These are phyloP conservation scores for Hortaea sp. DNA, from an alignment of 2,329 filamentous ascomycete species.

Conservation along the genomic window DNA sequence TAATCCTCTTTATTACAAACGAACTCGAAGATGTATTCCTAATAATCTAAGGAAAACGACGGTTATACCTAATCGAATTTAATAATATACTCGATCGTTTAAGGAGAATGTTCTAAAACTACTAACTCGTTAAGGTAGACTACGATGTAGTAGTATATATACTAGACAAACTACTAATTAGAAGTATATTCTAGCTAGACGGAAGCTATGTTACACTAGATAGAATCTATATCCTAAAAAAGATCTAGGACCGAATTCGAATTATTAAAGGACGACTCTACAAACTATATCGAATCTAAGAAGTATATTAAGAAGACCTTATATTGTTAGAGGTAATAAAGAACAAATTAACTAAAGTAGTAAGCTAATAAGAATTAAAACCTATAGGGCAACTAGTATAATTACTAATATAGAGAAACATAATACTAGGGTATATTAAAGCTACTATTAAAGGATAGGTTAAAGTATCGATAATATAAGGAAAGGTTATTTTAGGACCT, in stretches of 20 bases:
- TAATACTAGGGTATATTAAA: background rate
- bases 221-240: constrained; percentile 1
- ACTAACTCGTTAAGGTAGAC: constrained; percentile 1
- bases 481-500: too few species aligned
- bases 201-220: constrained; percentile 4
- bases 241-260: constrained; percentile 1
- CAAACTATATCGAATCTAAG: constrained; percentile 1
- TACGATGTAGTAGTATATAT: constrained; percentile 1
- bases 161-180: constrained; percentile 2
- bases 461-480: too few species aligned
- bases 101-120: constrained; percentile 5
- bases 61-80: constrained; percentile 2
- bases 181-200: constrained; percentile 3
- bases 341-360: background rate
- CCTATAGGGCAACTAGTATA: background rate
- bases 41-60: background rate
- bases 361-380: background rate
- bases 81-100: background rate
- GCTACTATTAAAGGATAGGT: too few species aligned
- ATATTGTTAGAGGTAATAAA: background rate
- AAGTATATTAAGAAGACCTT: background rate
- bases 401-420: background rate
- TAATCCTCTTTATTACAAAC: too few species aligned
- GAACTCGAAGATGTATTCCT: too few species aligned
- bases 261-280: background rate